Evolutionary conservation across 768 basidiomycete genomes (phyloP).

Genomic region (Tricholoma bakamatsutake): DNA sequence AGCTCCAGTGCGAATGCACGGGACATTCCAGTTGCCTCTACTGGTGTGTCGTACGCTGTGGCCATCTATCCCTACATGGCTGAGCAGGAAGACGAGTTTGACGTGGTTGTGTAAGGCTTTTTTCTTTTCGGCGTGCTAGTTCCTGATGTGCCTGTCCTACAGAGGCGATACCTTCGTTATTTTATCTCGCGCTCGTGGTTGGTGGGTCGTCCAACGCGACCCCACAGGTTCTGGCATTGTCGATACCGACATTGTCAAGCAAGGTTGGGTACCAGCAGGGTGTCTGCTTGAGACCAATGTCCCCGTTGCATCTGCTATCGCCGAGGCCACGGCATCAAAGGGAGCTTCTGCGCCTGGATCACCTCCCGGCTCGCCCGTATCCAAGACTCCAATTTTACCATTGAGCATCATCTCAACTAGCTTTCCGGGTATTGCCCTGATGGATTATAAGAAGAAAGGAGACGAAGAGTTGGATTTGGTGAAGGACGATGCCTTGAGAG

Average conservation of each 20-base stretch:
- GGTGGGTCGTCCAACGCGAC: conserved; percentile 99
- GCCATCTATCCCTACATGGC: conserved; percentile 99
- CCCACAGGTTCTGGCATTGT: conserved; percentile 77
- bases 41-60: conserved; percentile 85
- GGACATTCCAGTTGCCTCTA: conserved; percentile 39
- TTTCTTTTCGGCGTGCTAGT: conserved; percentile 2
- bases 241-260: conserved; percentile 70
- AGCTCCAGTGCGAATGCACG: conserved; percentile 21
- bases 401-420: conserved; percentile 93
- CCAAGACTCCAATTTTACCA: conserved; percentile 81
- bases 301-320: conserved; percentile 83
- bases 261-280: conserved; percentile 97
- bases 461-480: conserved; percentile 86
- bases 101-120: conserved; percentile 82
- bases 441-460: conserved; percentile 94
- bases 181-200: conserved; percentile 89
- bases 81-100: conserved; percentile 97
- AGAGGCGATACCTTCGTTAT: conserved; percentile 95
- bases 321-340: conserved; percentile 70
- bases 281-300: conserved; percentile 91
- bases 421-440: conserved; percentile 92
- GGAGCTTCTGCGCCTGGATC: conserved; percentile 34
- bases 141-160: conserved; percentile 5
- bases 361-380: conserved; percentile 32
- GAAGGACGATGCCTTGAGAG: conserved; percentile 84